Percentiles rank a stretch among this genome's conserved stretches.
These are phyloP conservation scores for Platanthera guangdongensis DNA, from an alignment of 106 monocot genomes.

Conservation along the genomic window DNA sequence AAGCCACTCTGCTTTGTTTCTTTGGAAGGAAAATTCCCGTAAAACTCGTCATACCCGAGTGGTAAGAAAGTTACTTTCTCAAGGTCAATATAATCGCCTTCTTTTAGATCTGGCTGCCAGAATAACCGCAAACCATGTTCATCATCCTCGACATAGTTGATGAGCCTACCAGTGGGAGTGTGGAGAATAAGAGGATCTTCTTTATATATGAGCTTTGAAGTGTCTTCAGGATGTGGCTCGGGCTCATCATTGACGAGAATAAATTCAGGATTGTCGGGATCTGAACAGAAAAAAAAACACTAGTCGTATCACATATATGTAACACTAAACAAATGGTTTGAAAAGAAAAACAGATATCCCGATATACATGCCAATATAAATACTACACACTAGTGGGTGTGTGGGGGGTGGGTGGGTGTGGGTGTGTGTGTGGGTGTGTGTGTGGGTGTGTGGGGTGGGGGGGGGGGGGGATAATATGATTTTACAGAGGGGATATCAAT, in stretches of 20 bases:
- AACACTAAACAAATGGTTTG: background rate
- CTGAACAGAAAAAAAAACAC: conserved; percentile 22
- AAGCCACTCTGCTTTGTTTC: conserved; percentile 30
- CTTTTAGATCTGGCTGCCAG: conserved; percentile 68
- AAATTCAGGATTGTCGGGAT: conserved; percentile 64
- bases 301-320: background rate
- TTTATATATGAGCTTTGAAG: conserved; percentile 59
- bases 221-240: conserved; percentile 74
- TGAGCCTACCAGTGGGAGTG: conserved; percentile 61
- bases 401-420: too few relatives aligned
- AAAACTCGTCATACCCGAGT: conserved; percentile 69
- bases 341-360: background rate
- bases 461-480: too few relatives aligned
- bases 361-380: too few relatives aligned
- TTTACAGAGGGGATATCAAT: too few relatives aligned
- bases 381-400: too few relatives aligned
- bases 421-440: too few relatives aligned
- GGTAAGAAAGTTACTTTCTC: conserved; percentile 60
- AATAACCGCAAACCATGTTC: conserved; percentile 66
- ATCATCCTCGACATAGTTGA: conserved; percentile 79
- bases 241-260: conserved; percentile 81
- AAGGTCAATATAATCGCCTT: conserved; percentile 65
- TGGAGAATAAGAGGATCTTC: conserved; percentile 78
- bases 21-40: conserved; percentile 24
- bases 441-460: too few relatives aligned